These are phyloP conservation scores for Colletotrichum higginsianum DNA, from an alignment of 2,329 filamentous ascomycete species.

Conservation along the genomic window DNA sequence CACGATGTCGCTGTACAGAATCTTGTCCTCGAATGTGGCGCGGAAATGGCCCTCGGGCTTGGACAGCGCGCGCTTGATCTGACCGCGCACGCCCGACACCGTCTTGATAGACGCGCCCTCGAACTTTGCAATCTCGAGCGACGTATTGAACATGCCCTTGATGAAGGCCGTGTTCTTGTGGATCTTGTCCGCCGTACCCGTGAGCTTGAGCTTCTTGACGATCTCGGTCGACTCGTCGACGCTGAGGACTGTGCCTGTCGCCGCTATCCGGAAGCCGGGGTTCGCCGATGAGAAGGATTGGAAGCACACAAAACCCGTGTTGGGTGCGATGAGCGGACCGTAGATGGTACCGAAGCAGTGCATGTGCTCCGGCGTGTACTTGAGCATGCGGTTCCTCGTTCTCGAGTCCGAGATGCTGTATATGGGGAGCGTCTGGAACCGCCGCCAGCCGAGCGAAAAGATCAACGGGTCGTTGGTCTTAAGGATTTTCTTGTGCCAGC, in stretches of 20 bases:
- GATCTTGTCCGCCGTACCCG: conserved; percentile 94
- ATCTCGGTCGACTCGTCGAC: conserved; percentile 98
- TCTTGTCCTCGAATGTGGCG: conserved; percentile 98
- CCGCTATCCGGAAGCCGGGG: conserved; percentile 93
- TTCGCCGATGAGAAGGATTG: conserved; percentile 89
- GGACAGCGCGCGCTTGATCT: conserved; percentile 95
- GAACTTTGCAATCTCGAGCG: conserved; percentile 97
- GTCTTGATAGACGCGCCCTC: conserved; percentile 97
- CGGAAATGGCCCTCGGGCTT: conserved; percentile 97
- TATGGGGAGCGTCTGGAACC: conserved; percentile 92
- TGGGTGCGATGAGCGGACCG: conserved; percentile 93
- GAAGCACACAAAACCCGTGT: conserved; percentile 95
- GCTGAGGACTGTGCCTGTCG: conserved; percentile 92
- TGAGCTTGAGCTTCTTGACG: conserved; percentile 99
- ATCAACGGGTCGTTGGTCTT: conserved; percentile 99
- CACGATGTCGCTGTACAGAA: conserved; percentile 95
- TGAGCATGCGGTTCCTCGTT: conserved; percentile 96
- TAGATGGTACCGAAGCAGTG: conserved; percentile 98
- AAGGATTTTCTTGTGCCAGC: conserved; percentile 99
- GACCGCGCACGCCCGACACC: conserved; percentile 93
- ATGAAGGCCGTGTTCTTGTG: conserved; percentile 99
- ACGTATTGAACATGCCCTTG: conserved; percentile 96
- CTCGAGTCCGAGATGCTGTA: conserved; percentile 97
- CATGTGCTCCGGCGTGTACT: conserved; percentile 99
- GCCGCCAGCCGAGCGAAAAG: conserved; percentile 95